Base-by-base conservation (phyloP, 2,329 filamentous ascomycete species). In the Penicillium crustosum region DNA sequence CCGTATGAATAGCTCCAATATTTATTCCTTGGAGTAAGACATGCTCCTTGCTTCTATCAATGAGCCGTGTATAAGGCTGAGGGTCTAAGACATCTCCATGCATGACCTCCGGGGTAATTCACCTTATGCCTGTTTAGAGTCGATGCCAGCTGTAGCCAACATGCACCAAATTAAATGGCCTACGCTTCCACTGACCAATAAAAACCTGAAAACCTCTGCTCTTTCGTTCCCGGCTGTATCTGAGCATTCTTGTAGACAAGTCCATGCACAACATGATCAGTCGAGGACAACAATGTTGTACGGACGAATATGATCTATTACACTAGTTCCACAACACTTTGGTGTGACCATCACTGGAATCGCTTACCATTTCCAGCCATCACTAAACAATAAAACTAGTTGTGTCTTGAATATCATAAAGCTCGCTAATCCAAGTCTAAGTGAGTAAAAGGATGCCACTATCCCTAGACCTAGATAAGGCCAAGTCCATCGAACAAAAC, bases 221-320 rank as follows among this genome's bases (percentile, higher is more conserved):
- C 17, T 48, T 53, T 29, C 35, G 13, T 29, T 42, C 42, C 53
- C 49, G 42, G 49, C 35, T 31, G 19, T 13, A 29, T 57, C 55
- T 49, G 55, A 43, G 35, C 21, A 21, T 25, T 31, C 25, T 48
- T 49, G 27, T 10, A 48, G 42, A 38, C 42, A 13, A 35, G 45
- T 33, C 29, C 15, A 53, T 35, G 19, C 42, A 57, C 54, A 39
- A 42, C 49, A 52, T 51, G 47, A 38, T 53, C 49, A 44, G 45
- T 55, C 38, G 31, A 55, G 38, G 42, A 41, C 17, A 33, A 31
- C 49, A 21, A 45, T 9, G 25, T 42, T 21, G 54, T 31, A 53
- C 41, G 21, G 23, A 36, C 27, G 27, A 53, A 35, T 47, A 41
- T 12, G 2, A 23, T 42, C 49, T 27, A n/a, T 51, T 35, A 36